A percentile compares a stretch with the other conserved stretches of the same genome.
phyloP scores from a whole-genome alignment of 2,329 filamentous ascomycete species.

The Seiridium cupressi region DNA sequence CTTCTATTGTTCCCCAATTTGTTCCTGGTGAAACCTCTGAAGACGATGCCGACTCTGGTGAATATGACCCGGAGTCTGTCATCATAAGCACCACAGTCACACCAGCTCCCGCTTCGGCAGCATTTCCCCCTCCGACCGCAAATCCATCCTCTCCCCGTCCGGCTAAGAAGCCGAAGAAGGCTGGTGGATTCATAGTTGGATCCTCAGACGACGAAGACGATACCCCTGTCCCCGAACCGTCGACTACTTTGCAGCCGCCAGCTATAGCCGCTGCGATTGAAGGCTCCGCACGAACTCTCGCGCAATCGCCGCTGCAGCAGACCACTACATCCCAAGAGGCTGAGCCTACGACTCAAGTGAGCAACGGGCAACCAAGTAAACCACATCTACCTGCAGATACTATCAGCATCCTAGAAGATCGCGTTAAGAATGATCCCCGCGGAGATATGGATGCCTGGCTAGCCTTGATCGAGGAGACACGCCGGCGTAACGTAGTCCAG shows the following conservation, averaged over 20 bases:
- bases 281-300: conserved; percentile 15
- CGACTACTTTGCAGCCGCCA: conserved; percentile 18
- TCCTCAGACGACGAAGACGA: conserved; percentile 58
- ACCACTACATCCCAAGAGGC: conserved; percentile 16
- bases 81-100: conserved; percentile 29
- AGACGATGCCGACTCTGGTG: conserved; percentile 52
- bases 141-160: conserved; percentile 32
- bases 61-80: conserved; percentile 59
- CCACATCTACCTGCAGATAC: conserved; percentile 59
- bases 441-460: conserved; percentile 94
- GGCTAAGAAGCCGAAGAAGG: conserved; percentile 57
- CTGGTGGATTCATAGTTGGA: conserved; percentile 59
- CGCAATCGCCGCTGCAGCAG: conserved; percentile 23
- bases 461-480: conserved; percentile 80
- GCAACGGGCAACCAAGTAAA: conserved; percentile 6
- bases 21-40: conserved; percentile 47
- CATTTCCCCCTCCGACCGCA: conserved; percentile 22
- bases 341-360: conserved; percentile 12
- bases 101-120: conserved; percentile 6
- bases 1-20: conserved; percentile 43
- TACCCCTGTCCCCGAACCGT: conserved; percentile 15
- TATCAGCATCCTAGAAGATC: conserved; percentile 80
- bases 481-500: conserved; percentile 76
- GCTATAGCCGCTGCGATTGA: conserved; percentile 15
- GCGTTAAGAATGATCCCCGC: conserved; percentile 87